Base-by-base conservation (phyloP, 441 rosid genomes). In the Gossypium schwendimanii region DNA sequence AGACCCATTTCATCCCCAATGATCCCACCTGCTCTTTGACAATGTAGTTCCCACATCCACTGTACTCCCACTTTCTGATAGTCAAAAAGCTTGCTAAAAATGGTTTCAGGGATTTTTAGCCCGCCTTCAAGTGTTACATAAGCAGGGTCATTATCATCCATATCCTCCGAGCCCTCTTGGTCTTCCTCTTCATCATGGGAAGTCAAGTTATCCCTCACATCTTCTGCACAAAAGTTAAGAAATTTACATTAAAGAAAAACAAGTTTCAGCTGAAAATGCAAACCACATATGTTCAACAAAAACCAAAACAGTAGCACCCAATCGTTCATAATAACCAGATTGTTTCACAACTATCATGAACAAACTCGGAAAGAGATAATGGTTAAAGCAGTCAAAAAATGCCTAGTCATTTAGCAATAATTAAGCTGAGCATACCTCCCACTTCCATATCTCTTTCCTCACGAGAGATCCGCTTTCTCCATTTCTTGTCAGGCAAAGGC, bases 1-100 rank as follows among this genome's bases (percentile, higher is more conserved):
- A 94, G 98, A 75, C 99, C 98, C 97, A 94, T 94, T 84, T 94
- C 99, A 81, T 94, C 99, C 76, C 98, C 98, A 55, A 94, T 94
- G 63, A 94, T 92, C 57, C 98, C 99, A 79, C 99, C 98, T 76
- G 97, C 97, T 85, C 77, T 88, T 83, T 94, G 98, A 87, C 99
- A 92, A 79, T 94, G 98, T 86, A 94, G 84, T 80, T 94, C 99
- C 98, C 99, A 94, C 17, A 94, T 82, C 99, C 98, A 94, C 83
- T 94, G 99, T 77, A 94, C 96, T 47, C 99, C 99, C 65, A 94
- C 96, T 86, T 86, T 92, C 80, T 94, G 99, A 84, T 94, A 94
- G 63, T 92, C 99, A 77, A 89, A 94, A 81, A 94, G 99, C 31
- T 87, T 78, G 76, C 52, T 76, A 77, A 92, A 92, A 72, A 89